A percentile compares a stretch with the other conserved stretches of the same genome.
phyloP scores from a whole-genome alignment of 2,329 filamentous ascomycete species.

The Aciculosporium take region DNA sequence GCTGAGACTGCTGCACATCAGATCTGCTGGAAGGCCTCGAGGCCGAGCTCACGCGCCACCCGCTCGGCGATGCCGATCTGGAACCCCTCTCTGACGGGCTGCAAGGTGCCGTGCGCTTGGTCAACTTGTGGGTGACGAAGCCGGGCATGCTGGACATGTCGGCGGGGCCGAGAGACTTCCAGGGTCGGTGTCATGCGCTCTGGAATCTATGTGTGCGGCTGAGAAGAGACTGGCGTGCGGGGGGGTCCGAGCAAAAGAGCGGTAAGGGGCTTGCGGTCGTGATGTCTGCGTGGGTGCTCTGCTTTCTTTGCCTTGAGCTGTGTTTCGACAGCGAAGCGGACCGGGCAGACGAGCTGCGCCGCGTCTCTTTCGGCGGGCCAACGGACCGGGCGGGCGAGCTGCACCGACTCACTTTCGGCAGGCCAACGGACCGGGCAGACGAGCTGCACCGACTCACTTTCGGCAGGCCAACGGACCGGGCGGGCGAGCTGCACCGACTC shows the following conservation, averaged over 20 bases:
- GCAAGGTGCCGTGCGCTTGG: conserved; percentile 13
- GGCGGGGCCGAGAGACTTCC: conserved; percentile 27
- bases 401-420: conserved; percentile 24
- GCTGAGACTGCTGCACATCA: conserved; percentile 5
- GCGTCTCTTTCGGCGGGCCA: conserved; percentile 18
- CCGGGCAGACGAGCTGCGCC: conserved; percentile 27
- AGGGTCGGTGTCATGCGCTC: conserved; percentile 40
- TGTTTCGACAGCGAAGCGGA: conserved; percentile 17
- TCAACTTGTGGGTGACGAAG: conserved; percentile 7
- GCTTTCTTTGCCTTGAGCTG: conserved; percentile 53
- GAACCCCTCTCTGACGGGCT: conserved; percentile 23
- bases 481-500: conserved; percentile 31
- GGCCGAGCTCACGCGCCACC: conserved; percentile 9
- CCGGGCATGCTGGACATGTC: background rate
- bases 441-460: conserved; percentile 31
- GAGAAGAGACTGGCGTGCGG: conserved; percentile 15
- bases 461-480: conserved; percentile 12
- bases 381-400: conserved; percentile 23
- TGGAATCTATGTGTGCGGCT: conserved; percentile 54
- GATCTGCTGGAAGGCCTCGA: conserved; percentile 17
- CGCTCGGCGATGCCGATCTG: conserved; percentile 22
- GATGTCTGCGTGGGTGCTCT: conserved; percentile 34
- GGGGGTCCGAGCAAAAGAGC: conserved; percentile 8
- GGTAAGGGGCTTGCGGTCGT: conserved; percentile 18
- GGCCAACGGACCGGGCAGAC: conserved; percentile 13